These are phyloP conservation scores for Coix lacrymajobi DNA, from an alignment of 176 grass and related monocot species.

Conservation along the genomic window DNA sequence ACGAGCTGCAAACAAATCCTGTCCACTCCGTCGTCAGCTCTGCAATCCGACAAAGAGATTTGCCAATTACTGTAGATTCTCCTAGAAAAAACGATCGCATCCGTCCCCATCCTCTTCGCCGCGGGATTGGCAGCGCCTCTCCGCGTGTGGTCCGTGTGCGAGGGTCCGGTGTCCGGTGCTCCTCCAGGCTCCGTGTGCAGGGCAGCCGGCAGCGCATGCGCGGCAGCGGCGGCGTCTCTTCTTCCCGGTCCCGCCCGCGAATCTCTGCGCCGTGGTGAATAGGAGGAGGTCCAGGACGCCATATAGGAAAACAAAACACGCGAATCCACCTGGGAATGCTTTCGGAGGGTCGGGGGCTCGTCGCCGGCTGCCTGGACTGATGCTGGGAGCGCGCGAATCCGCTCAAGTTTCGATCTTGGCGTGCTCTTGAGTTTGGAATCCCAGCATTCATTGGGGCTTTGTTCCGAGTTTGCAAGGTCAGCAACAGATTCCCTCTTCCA, in stretches of 20 bases:
- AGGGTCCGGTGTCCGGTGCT: neutral
- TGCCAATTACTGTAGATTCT: neutral
- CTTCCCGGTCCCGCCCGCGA: conserved; percentile 11
- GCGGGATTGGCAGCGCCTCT: neutral
- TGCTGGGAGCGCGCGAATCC: neutral
- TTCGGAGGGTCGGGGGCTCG: neutral
- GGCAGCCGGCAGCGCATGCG: neutral
- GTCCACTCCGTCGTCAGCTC: neutral
- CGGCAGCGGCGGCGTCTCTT: neutral
- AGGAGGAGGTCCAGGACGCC: neutral
- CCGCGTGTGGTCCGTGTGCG: conserved; percentile 14
- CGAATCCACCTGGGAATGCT: neutral
- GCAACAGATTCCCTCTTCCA: neutral
- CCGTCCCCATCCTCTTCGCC: neutral
- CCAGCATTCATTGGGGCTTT: neutral
- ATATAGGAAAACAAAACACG: neutral
- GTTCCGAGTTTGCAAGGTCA: neutral
- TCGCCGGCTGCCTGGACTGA: neutral
- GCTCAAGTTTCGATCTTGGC: conserved; percentile 1
- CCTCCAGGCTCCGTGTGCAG: neutral
- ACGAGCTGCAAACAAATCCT: neutral
- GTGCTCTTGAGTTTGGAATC: neutral
- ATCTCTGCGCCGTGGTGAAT: neutral
- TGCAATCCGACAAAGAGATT: neutral
- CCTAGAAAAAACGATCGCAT: neutral